Base-by-base conservation (phyloP, 2,329 filamentous ascomycete species). In the Venturia nashicola region DNA sequence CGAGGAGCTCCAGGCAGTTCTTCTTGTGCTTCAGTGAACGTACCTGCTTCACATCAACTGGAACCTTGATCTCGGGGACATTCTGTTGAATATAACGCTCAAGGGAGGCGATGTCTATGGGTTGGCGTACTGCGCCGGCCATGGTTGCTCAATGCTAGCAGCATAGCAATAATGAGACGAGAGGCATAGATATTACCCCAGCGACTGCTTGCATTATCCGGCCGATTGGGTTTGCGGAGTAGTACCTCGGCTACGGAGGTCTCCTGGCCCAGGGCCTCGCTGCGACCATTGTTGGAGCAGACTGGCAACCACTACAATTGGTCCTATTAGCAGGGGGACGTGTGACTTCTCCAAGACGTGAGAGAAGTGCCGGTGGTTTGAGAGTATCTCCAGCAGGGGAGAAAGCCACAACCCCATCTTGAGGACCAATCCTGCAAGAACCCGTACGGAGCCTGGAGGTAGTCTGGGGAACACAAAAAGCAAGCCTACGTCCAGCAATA, bases 21-120 rank as follows among this genome's bases (percentile, higher is more conserved):
- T 54, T 44, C 23, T 23, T 55, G 62, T 23, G 60, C 36, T 42
- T 62, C 46, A 59, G 18, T 42, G 16, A 14, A 64, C 67, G 43
- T 77, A 92, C 91, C 84, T 97, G 93, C 79, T 96, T 95, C 68
- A 97, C 79, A 57, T 91, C 87, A 68, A 97, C 79, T 0, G 94
- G 94, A 16, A 85, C 83, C 76, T 88, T 84, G 73, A 99, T 91
- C 71, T 87, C 83, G 2, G 91, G 90, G n/a, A 96, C 90, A 77
- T 91, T 82, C 66, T 83, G 76, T 63, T 82, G 78, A 68, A 99
- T 83, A 76, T 92, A 99, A 67, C 80, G 82, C 79, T 93, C 88
- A 64, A 99, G 80, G 18, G 89, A 85, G 71, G 82, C 78, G 70
- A 93, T 77, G 73, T 97, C 90, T 72, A 99, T 95, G 54, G 90